Evolutionary conservation across 805 yeast species (phyloP).

Genomic region (Candida parachauliodes): DNA sequence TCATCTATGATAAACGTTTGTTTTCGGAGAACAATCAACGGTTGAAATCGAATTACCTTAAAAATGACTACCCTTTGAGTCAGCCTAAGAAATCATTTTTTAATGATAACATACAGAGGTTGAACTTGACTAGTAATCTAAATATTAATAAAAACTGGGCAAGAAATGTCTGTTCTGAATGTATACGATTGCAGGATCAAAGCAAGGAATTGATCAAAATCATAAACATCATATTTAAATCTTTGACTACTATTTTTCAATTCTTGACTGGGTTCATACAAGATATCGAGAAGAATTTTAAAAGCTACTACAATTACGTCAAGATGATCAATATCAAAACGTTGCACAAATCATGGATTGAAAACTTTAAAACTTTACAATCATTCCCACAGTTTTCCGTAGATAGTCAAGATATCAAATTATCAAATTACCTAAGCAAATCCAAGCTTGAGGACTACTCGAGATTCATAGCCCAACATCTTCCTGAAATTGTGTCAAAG

Average conservation of each 20-base stretch:
- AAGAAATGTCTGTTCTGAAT: constrained; percentile 41
- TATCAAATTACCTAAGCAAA: constrained; percentile 32
- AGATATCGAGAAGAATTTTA: constrained; percentile 48
- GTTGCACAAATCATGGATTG: constrained; percentile 33
- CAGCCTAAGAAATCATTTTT: constrained; percentile 2
- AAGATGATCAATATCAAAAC: constrained; percentile 40
- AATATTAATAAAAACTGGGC: constrained; percentile 52
- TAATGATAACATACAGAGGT: constrained; percentile 11
- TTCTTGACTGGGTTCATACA: constrained; percentile 46
- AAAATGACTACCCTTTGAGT: neutral
- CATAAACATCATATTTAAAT: constrained; percentile 40
- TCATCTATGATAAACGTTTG: constrained; percentile 56
- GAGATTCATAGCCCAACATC: constrained; percentile 17
- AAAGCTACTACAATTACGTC: constrained; percentile 32
- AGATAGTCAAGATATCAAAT: constrained; percentile 20
- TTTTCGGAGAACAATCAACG: neutral
- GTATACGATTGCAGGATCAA: constrained; percentile 27
- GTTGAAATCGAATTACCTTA: neutral
- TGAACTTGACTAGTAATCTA: constrained; percentile 27
- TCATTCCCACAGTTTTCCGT: constrained; percentile 35
- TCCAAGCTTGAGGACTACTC: constrained; percentile 28
- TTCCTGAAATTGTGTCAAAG: constrained; percentile 28
- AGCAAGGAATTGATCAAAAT: constrained; percentile 27
- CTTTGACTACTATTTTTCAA: constrained; percentile 45
- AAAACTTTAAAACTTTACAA: constrained; percentile 28